Base-by-base conservation (phyloP, 495 filamentous ascomycete species). In the Podospora sp. region DNA sequence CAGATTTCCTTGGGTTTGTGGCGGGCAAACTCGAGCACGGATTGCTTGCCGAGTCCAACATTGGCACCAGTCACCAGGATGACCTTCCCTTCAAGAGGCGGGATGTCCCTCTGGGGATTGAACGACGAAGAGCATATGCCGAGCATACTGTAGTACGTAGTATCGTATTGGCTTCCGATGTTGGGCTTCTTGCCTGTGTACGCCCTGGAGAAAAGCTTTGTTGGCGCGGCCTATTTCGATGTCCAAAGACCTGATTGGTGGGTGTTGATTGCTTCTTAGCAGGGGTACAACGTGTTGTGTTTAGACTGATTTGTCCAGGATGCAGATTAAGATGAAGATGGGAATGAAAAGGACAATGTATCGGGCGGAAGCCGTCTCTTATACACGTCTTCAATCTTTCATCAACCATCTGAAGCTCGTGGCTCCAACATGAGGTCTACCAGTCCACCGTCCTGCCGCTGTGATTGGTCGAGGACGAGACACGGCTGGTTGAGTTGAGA, bases 51-150 rank as follows among this genome's bases (percentile, higher is more conserved):
- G 6, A 92, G 80, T 2, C 91, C 91, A 59, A 81, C 77, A 69
- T 88, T 91, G 29, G 88, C 89, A 2, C 63, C 89, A 20, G 88
- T 91, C 20, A 91, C 78, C 20, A 90, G 73, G 56, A 90, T 82
- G n/a, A 88, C 83, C 69, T 85, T 89, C 33, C 81, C 85, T 14
- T 59, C 36, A 26, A 69, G 64, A 18, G 63, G 36, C 21, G 68
- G 68, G 6, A 66, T 60, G 36, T 66, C 63, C 20, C 35, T 52
- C n/a, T 46, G 49, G 18, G 66, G 57, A 40, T 67, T 33, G 59
- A 67, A 67, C 0, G 40, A 40, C n/a, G 36, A 2, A 1, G 25
- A n/a, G 49, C 14, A 53, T 14, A 40, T 5, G n/a, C 29, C 27
- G 14, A 62, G 11, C 21, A 62, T 62, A n/a, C 12, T 62, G 21